phyloP scores from a whole-genome alignment of 2,329 filamentous ascomycete genomes.

The Rosellinia necatrix region DNA sequence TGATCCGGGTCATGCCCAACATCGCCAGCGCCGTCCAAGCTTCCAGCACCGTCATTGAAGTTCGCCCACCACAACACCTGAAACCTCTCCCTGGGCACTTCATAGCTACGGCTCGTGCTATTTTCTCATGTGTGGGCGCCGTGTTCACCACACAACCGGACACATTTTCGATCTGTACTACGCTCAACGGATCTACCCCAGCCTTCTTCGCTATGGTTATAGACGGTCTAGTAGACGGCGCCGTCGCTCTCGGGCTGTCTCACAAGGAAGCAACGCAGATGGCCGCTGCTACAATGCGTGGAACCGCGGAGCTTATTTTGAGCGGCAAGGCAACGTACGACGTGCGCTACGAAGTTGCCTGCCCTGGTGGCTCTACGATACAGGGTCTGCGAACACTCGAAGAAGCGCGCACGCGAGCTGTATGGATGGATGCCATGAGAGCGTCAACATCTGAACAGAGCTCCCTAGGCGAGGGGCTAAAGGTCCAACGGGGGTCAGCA shows the following conservation, averaged over 20 bases:
- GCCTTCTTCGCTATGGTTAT: slow-evolving; percentile 16
- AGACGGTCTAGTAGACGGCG: slow-evolving; percentile 12
- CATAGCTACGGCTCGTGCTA: slow-evolving; percentile 5
- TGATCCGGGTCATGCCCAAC: slow-evolving; percentile 13
- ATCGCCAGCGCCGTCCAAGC: slow-evolving; percentile 16
- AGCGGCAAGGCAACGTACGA: slow-evolving; percentile 11
- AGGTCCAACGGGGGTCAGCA: not conserved
- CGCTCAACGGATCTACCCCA: slow-evolving; percentile 14
- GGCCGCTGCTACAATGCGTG: slow-evolving; percentile 11
- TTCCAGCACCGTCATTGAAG: slow-evolving; percentile 10
- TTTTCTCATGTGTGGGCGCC: slow-evolving; percentile 13
- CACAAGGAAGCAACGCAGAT: slow-evolving; percentile 11
- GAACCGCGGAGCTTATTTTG: slow-evolving; percentile 4
- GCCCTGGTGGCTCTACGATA: slow-evolving; percentile 9
- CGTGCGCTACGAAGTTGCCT: slow-evolving; percentile 14
- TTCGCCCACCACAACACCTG: not conserved
- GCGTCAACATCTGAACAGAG: slow-evolving; percentile 14
- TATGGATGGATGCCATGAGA: slow-evolving; percentile 17
- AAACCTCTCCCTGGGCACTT: slow-evolving; percentile 4
- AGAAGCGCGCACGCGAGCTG: slow-evolving; percentile 9
- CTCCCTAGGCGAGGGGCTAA: not conserved
- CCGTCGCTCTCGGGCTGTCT: slow-evolving; percentile 10
- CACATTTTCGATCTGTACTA: slow-evolving; percentile 11
- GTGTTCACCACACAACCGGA: slow-evolving; percentile 6
- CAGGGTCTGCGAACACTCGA: slow-evolving; percentile 13